Conservation (phyloP, 768 basidiomycete species). For the Tulasnella sp. region DNA sequence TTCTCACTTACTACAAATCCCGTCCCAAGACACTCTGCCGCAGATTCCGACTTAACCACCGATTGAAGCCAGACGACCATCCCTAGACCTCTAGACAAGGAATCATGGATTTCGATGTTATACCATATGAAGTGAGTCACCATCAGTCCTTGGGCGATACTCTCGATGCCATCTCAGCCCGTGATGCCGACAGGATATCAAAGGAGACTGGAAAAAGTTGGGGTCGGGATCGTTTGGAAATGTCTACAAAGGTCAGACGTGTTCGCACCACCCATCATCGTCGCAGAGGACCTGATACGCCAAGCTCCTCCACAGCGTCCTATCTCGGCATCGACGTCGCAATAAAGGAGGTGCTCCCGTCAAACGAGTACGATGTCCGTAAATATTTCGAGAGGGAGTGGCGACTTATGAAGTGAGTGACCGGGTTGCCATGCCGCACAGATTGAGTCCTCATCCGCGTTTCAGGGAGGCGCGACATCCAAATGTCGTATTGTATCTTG, state of each 20-base stretch:
- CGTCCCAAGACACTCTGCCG: too few relatives aligned
- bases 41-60: too few relatives aligned
- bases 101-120: conserved; percentile 54
- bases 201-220: conserved; percentile 76
- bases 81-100: too few relatives aligned
- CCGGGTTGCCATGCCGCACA: not conserved
- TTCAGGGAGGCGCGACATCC: conserved; percentile 71
- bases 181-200: conserved; percentile 46
- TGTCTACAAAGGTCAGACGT: conserved; percentile 64
- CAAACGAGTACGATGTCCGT: conserved; percentile 80
- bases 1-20: too few relatives aligned
- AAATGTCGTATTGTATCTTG: conserved; percentile 87
- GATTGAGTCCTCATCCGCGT: not conserved
- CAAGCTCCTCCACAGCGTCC: conserved; percentile 36
- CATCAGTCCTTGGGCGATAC: not conserved
- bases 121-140: conserved; percentile 60
- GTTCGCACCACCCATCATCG: not conserved
- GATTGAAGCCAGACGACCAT: too few relatives aligned
- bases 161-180: conserved; percentile 1
- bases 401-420: conserved; percentile 77
- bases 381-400: conserved; percentile 99
- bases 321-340: conserved; percentile 96
- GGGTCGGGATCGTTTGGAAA: conserved; percentile 90
- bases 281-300: not conserved
- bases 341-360: conserved; percentile 91